Percentiles rank a stretch among this genome's conserved stretches.
These are phyloP conservation scores for Boletus rubescentipes DNA, from an alignment of 768 basidiomycete species.

Conservation along the genomic window DNA sequence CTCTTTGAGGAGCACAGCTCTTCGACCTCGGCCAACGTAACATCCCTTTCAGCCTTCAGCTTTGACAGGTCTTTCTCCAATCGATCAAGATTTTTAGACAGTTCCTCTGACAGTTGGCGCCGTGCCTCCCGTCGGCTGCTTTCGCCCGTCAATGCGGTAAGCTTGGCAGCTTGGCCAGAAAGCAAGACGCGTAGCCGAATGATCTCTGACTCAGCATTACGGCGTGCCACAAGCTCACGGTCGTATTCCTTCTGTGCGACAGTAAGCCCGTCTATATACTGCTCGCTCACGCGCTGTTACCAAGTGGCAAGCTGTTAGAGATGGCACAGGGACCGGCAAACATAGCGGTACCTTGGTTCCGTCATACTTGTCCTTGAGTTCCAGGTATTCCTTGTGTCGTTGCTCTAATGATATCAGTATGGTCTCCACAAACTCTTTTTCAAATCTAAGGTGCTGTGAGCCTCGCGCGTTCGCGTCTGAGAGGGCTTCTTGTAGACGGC, in stretches of 20 bases:
- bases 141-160: conserved; percentile 84
- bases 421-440: conserved; percentile 69
- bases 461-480: conserved; percentile 59
- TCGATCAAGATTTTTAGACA: conserved; percentile 69
- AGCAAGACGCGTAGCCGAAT: conserved; percentile 80
- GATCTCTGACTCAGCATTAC: conserved; percentile 92
- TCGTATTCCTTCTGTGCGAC: conserved; percentile 96
- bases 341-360: conserved; percentile 74
- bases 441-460: conserved; percentile 62
- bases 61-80: conserved; percentile 87
- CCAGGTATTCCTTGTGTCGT: conserved; percentile 55
- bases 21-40: conserved; percentile 91
- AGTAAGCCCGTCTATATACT: conserved; percentile 87
- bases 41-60: conserved; percentile 85
- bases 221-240: conserved; percentile 79
- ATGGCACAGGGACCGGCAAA: background rate
- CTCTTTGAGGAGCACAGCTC: conserved; percentile 76
- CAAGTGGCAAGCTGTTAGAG: background rate
- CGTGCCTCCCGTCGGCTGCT: conserved; percentile 74
- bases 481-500: conserved; percentile 61
- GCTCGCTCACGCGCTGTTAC: conserved; percentile 80
- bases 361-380: conserved; percentile 77
- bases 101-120: conserved; percentile 74
- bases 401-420: conserved; percentile 67
- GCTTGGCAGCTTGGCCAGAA: conserved; percentile 83